Evolutionary conservation across 371 early-diverging fungal genomes (phyloP).

Genomic region (Actinomortierella wolfii): DNA sequence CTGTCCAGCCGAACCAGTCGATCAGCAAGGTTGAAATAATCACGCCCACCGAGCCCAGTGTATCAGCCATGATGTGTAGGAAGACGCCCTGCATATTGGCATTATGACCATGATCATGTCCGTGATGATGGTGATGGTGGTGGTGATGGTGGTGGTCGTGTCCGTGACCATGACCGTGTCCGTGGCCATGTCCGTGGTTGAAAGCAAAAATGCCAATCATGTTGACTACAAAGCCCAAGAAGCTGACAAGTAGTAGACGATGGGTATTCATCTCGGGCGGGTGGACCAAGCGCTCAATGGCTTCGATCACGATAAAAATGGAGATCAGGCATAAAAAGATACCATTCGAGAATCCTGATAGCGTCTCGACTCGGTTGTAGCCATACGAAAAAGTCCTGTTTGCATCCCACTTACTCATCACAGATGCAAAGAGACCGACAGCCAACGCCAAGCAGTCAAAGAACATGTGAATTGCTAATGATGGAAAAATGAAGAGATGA

Average conservation of each 20-base stretch:
- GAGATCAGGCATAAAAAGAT: constrained; percentile 88
- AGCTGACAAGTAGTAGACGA: constrained; percentile 81
- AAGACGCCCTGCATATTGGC: constrained; percentile 92
- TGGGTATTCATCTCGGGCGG: constrained; percentile 91
- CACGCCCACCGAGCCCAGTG: constrained; percentile 94
- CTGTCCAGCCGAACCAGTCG: constrained; percentile 90
- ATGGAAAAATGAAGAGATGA: neutral
- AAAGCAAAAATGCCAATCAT: constrained; percentile 92
- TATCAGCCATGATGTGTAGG: constrained; percentile 94
- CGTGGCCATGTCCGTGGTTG: constrained; percentile 81
- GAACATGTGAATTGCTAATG: constrained; percentile 92
- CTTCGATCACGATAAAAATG: constrained; percentile 88
- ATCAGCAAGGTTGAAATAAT: constrained; percentile 92
- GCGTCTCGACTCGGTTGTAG: constrained; percentile 88
- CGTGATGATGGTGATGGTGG: constrained; percentile 59
- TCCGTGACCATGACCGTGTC: constrained; percentile 58
- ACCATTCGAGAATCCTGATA: constrained; percentile 93
- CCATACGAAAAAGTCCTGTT: constrained; percentile 81
- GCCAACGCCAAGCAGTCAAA: constrained; percentile 94
- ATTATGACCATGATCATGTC: constrained; percentile 52
- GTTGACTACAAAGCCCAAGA: constrained; percentile 92
- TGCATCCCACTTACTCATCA: constrained; percentile 90
- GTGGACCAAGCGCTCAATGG: constrained; percentile 81
- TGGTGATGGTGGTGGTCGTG: constrained; percentile 54
- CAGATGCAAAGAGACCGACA: constrained; percentile 85